Evolutionary conservation across 768 basidiomycete genomes (phyloP).

Genomic region (Termitomyces sp.): DNA sequence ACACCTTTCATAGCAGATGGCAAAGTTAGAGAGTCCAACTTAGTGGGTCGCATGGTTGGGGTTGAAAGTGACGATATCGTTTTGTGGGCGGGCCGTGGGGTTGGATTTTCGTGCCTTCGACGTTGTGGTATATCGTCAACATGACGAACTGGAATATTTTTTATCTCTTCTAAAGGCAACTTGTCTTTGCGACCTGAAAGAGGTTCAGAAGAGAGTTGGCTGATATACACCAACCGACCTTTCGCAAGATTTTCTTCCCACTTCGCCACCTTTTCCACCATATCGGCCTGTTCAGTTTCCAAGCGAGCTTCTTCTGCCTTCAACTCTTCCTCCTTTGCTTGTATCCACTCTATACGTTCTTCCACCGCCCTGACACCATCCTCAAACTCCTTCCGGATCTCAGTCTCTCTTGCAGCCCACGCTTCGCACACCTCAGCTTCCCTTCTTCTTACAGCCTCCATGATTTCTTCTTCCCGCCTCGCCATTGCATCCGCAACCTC

Average conservation of each 20-base stretch:
- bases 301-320: constrained; percentile 47
- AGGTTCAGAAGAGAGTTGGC: neutral
- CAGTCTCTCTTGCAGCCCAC: constrained; percentile 50
- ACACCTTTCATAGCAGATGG: constrained; percentile 74
- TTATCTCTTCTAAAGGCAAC: constrained; percentile 72
- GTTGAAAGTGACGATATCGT: constrained; percentile 43
- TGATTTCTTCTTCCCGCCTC: constrained; percentile 66
- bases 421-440: constrained; percentile 63
- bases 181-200: constrained; percentile 43
- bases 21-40: constrained; percentile 29
- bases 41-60: constrained; percentile 41
- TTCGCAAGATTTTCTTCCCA: constrained; percentile 33
- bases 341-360: constrained; percentile 45
- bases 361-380: constrained; percentile 45
- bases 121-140: constrained; percentile 22
- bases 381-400: constrained; percentile 50
- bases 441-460: constrained; percentile 60
- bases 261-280: constrained; percentile 47
- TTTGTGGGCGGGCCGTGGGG: constrained; percentile 20
- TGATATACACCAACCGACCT: constrained; percentile 15
- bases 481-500: constrained; percentile 66
- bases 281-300: constrained; percentile 39
- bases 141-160: constrained; percentile 51
- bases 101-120: constrained; percentile 20
- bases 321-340: constrained; percentile 50